These are phyloP conservation scores for Neoconidiobolus thromboides DNA, from an alignment of 371 early-diverging fungal species.

Conservation along the genomic window DNA sequence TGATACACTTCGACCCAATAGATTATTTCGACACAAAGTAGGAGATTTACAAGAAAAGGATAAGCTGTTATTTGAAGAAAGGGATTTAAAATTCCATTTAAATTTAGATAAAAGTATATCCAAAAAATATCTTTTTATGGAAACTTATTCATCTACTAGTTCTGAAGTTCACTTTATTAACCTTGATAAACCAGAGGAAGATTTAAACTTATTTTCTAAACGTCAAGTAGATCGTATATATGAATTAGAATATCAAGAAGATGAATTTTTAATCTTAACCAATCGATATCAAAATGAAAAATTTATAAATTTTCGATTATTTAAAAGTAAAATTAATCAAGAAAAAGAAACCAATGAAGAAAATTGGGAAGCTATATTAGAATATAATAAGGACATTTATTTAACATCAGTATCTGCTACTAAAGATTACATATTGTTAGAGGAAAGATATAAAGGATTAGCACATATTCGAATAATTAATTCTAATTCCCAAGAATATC, in stretches of 20 bases:
- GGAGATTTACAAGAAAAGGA: conserved; percentile 18
- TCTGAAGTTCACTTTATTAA: conserved; percentile 28
- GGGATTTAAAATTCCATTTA: conserved; percentile 34
- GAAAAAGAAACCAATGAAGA: conserved; percentile 15
- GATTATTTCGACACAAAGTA: conserved; percentile 23
- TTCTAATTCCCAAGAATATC: conserved; percentile 4
- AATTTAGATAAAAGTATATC: conserved; percentile 25
- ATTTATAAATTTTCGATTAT: conserved; percentile 27
- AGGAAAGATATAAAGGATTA: conserved; percentile 35
- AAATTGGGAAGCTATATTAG: conserved; percentile 1
- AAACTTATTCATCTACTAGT: conserved; percentile 28
- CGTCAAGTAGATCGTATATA: conserved; percentile 24
- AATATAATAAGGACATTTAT: background rate
- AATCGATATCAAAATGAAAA: conserved; percentile 17
- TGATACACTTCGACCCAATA: conserved; percentile 27
- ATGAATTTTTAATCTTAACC: conserved; percentile 27
- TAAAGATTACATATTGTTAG: conserved; percentile 19
- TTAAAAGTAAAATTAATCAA: conserved; percentile 31
- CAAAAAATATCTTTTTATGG: conserved; percentile 24
- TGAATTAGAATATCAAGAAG: conserved; percentile 18
- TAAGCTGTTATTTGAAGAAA: conserved; percentile 25
- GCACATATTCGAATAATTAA: conserved; percentile 27
- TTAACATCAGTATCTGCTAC: background rate
- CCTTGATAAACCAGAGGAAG: conserved; percentile 12
- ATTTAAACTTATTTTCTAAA: conserved; percentile 18